Conservation (phyloP, 768 basidiomycete genomes). For the Psilocybe azurescens region DNA sequence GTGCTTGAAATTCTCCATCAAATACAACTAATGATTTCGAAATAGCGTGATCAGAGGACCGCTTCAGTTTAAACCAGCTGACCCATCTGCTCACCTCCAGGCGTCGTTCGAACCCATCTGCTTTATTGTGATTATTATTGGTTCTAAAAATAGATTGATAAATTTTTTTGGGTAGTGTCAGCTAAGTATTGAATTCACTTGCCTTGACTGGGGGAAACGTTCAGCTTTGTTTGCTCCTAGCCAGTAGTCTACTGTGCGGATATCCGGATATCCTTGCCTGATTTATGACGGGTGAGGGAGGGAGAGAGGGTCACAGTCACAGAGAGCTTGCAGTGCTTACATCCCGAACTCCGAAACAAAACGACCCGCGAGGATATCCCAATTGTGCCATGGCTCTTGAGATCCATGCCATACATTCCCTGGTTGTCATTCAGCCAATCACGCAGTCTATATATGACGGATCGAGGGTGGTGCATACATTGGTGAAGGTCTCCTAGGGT, state of each 20-base stretch:
- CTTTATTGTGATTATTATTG: constrained; percentile 90
- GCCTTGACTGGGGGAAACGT: constrained; percentile 89
- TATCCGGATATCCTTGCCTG: constrained; percentile 90
- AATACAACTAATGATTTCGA: constrained; percentile 63
- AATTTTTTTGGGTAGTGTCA: background rate
- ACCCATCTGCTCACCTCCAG: constrained; percentile 54
- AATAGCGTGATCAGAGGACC: background rate
- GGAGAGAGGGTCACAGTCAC: background rate
- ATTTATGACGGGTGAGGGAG: background rate
- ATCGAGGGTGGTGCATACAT: constrained; percentile 50
- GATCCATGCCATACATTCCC: constrained; percentile 96
- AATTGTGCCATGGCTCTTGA: constrained; percentile 93
- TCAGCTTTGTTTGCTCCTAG: constrained; percentile 75
- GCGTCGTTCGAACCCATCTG: constrained; percentile 83
- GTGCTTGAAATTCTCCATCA: constrained; percentile 94
- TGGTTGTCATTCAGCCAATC: constrained; percentile 25
- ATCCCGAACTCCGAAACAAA: constrained; percentile 97
- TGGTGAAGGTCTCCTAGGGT: constrained; percentile 91
- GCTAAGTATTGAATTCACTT: background rate
- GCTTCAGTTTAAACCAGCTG: too few relatives aligned
- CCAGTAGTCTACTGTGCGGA: constrained; percentile 90
- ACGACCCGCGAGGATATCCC: constrained; percentile 88
- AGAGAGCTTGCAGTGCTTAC: constrained; percentile 41
- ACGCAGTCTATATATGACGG: constrained; percentile 5
- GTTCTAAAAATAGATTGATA: constrained; percentile 40